Evolutionary conservation across 495 filamentous ascomycete species (phyloP), one percentile per base, ranked within the genome.

Genomic region (Aspergillus indologenus): DNA sequence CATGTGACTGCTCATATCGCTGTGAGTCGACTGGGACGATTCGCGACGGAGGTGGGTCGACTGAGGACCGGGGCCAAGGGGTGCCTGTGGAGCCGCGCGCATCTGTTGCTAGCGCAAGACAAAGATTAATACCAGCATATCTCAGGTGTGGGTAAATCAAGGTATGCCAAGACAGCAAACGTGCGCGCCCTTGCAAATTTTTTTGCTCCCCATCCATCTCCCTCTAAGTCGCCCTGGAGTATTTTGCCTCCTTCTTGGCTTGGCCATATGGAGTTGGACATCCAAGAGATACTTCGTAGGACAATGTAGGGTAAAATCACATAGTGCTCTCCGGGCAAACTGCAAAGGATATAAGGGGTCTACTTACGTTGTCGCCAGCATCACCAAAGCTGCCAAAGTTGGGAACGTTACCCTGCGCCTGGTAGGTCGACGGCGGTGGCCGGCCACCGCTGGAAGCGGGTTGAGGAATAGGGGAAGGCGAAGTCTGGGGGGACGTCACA

Each of bases 391-490:
- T 92, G 58, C 92, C 92, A 77, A 96, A 96, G 62, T 83, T 90
- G 55, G 89, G 65, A 68, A 76, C 80, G 64, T 83, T 83, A 20
- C 79, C 78, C 63, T 85, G 84, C 58, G 79, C 80, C 61, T 87
- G 84, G 62, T 88, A 80, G 47, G 81, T 82, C 12, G 89, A 89
- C 61, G 75, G 75, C 26, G 88, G 88, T 45, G 90, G 90, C 72
- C 89, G 82, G 64, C 91, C 91, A 66, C 91, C 91, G 72, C 91
- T 95, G 42, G 88, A 87, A 42, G 89, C 83, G 49, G 89, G 89
- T 71, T 90, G 88, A 19, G 92, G 92, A 54, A 97, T 97, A 6
- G 92, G 92, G 20, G 88, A 90, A 3, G 92, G 92, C 15, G 92
- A 96, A 24, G 83, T 82, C 57, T 86, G 84, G 6, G 90, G 90